These are phyloP conservation scores for Epichloe amarillans DNA, from an alignment of 2,329 filamentous ascomycete genomes.

Conservation along the genomic window DNA sequence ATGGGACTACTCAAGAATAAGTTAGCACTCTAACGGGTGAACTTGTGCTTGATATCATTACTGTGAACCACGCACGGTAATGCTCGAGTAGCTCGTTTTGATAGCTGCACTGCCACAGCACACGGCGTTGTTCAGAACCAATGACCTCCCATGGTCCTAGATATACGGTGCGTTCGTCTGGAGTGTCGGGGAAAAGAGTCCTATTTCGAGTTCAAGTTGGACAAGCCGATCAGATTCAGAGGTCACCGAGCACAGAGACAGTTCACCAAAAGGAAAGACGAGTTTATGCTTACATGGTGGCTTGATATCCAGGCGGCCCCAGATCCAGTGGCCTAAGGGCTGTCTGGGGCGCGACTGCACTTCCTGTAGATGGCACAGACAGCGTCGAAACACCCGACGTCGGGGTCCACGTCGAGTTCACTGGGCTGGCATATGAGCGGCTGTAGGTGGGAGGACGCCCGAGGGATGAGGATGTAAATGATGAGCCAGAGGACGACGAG, in stretches of 20 bases:
- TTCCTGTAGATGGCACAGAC: slow-evolving; percentile 27
- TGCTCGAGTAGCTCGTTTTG: slow-evolving; percentile 38
- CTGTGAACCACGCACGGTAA: slow-evolving; percentile 22
- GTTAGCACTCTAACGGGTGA: background rate
- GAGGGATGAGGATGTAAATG: slow-evolving; percentile 33
- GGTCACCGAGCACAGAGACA: background rate
- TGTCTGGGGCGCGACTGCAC: slow-evolving; percentile 21
- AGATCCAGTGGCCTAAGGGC: slow-evolving; percentile 34
- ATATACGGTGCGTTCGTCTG: slow-evolving; percentile 35
- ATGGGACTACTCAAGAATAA: slow-evolving; percentile 24
- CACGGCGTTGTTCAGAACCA: slow-evolving; percentile 31
- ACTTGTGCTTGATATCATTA: too few species aligned
- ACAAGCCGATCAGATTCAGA: slow-evolving; percentile 9
- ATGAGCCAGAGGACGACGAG: slow-evolving; percentile 34
- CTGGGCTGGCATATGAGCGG: slow-evolving; percentile 28
- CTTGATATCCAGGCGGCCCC: slow-evolving; percentile 39
- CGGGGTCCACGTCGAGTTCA: slow-evolving; percentile 33
- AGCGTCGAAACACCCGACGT: slow-evolving; percentile 29
- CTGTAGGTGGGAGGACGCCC: slow-evolving; percentile 27
- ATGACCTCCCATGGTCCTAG: slow-evolving; percentile 40
- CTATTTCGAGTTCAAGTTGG: slow-evolving; percentile 15
- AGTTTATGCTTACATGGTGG: slow-evolving; percentile 31
- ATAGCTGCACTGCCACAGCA: slow-evolving; percentile 41
- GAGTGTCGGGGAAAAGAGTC: slow-evolving; percentile 36
- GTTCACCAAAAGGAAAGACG: background rate